phyloP scores from a whole-genome alignment of 2,329 filamentous ascomycete genomes.

The Curvularia lunata region DNA sequence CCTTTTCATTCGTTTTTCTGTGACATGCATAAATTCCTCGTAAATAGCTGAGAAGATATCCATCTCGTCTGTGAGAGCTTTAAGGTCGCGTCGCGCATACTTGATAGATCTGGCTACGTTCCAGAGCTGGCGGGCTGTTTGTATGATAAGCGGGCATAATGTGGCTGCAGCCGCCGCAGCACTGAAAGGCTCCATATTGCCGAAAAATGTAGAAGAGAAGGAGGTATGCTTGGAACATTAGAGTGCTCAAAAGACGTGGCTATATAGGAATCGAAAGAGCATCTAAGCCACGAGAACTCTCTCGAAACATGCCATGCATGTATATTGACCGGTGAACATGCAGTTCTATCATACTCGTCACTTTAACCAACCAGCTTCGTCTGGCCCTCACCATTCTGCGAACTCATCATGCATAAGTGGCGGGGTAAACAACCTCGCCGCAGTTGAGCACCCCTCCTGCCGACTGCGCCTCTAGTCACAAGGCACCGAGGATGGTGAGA shows the following conservation, averaged over 20 bases:
- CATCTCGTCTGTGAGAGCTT: neutral
- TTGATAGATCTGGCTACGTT: neutral
- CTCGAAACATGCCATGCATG: neutral
- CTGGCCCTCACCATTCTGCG: neutral
- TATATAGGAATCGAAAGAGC: neutral
- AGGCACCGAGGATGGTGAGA: neutral
- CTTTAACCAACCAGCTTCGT: neutral
- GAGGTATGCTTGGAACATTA: neutral
- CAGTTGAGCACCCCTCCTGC: neutral
- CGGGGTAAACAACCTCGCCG: neutral
- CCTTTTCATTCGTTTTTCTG: neutral
- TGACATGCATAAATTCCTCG: neutral
- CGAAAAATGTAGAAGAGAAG: constrained; percentile 5
- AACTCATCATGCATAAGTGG: neutral
- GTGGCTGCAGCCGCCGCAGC: neutral
- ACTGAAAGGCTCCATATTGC: neutral
- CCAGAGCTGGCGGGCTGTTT: neutral
- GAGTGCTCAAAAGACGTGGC: neutral
- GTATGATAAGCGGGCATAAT: neutral
- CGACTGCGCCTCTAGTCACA: neutral
- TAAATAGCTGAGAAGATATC: neutral
- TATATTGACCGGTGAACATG: neutral
- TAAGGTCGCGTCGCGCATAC: neutral
- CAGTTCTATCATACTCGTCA: neutral
- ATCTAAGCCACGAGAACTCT: neutral